A percentile compares a stretch with the other conserved stretches of the same genome.
Conservation (phyloP, 495 filamentous ascomycete genomes). For the Penicillium silybi region DNA sequence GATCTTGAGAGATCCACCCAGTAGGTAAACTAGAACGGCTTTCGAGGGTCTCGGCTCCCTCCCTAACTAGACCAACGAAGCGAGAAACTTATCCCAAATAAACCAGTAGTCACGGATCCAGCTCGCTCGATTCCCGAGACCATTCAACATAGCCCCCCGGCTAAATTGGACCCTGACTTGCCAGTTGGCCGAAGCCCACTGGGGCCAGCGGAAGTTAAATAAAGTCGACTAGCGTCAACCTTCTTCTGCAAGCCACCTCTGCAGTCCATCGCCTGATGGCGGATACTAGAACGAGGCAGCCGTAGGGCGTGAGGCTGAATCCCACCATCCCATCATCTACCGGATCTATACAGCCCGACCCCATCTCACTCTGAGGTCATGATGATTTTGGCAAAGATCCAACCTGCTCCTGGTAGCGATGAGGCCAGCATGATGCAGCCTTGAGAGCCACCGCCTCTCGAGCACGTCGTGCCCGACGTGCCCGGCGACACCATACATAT, state of each 20-base stretch:
- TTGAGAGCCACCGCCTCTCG: slow-evolving; percentile 9
- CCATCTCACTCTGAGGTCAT: background rate
- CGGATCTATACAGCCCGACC: background rate
- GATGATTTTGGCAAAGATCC: background rate
- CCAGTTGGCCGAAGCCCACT: too few species aligned
- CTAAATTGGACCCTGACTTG: too few species aligned
- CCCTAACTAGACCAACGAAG: too few species aligned
- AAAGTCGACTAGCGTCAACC: slow-evolving; percentile 23
- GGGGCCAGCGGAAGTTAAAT: slow-evolving; percentile 3
- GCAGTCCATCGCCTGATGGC: background rate
- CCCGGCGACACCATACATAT: slow-evolving; percentile 12
- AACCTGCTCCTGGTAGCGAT: slow-evolving; percentile 9
- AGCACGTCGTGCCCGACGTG: background rate
- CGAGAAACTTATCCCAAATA: background rate
- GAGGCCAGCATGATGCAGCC: slow-evolving; percentile 20
- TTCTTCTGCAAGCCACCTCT: slow-evolving; percentile 16
- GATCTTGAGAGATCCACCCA: background rate
- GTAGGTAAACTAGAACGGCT: background rate
- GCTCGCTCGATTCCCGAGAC: background rate
- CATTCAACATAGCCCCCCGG: too few species aligned
- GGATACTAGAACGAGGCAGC: background rate
- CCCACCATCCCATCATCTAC: background rate
- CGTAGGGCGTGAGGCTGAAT: background rate
- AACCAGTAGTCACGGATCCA: background rate
- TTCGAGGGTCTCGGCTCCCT: too few species aligned